Percentiles rank a stretch among this genome's conserved stretches.
These are phyloP conservation scores for Zoysia pacifica DNA, from an alignment of 176 grass and related monocot species.

Conservation along the genomic window DNA sequence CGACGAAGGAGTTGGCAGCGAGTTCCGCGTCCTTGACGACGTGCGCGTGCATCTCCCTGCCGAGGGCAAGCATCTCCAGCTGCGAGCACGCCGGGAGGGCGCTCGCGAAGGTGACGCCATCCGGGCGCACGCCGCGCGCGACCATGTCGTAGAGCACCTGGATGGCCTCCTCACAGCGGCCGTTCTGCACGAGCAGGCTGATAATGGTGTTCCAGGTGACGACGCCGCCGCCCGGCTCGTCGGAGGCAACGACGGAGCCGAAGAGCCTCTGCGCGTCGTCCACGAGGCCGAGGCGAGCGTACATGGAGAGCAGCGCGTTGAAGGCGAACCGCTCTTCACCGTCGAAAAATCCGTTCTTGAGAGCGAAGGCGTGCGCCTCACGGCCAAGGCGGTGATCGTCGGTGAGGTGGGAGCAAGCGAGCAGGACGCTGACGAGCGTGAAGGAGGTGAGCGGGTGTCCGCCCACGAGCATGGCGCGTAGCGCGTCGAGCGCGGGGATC, in stretches of 20 bases:
- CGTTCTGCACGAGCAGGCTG: slow-evolving; percentile 66
- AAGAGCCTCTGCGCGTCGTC: slow-evolving; percentile 63
- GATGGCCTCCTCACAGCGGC: slow-evolving; percentile 50
- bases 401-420: slow-evolving; percentile 70
- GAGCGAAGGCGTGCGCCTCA: slow-evolving; percentile 65
- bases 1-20: slow-evolving; percentile 74
- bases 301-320: slow-evolving; percentile 89
- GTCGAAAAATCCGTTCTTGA: slow-evolving; percentile 52
- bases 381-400: slow-evolving; percentile 56
- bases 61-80: slow-evolving; percentile 51
- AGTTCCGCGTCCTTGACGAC: slow-evolving; percentile 58
- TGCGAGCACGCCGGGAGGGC: slow-evolving; percentile 70
- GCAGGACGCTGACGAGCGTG: slow-evolving; percentile 76
- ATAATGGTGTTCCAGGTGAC: slow-evolving; percentile 95
- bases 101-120: slow-evolving; percentile 77
- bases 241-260: not conserved
- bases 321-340: slow-evolving; percentile 55
- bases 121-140: slow-evolving; percentile 53
- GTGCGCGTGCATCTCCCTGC: slow-evolving; percentile 72
- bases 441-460: slow-evolving; percentile 59
- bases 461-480: slow-evolving; percentile 57
- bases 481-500: slow-evolving; percentile 46
- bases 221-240: slow-evolving; percentile 24
- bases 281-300: slow-evolving; percentile 75
- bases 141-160: slow-evolving; percentile 64